These are phyloP conservation scores for Aaosphaeria arxii DNA, from an alignment of 2,329 filamentous ascomycete species.

Conservation along the genomic window DNA sequence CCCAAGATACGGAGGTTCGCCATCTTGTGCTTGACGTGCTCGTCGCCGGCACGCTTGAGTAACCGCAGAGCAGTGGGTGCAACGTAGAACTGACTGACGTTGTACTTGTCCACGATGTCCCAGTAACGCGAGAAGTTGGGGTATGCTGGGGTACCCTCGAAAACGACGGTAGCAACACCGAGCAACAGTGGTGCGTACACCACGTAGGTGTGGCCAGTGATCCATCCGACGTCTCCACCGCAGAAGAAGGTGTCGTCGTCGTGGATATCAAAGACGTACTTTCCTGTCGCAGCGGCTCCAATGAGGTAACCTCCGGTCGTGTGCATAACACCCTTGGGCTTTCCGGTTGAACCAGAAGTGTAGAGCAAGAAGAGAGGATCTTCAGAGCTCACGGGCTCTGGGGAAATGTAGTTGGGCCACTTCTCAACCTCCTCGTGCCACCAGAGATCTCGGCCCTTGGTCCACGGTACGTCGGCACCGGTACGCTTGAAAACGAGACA, in stretches of 20 bases:
- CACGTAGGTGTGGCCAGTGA: conserved; percentile 97
- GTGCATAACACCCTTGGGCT: conserved; percentile 99
- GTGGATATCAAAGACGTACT: conserved; percentile 99
- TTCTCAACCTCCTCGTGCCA: conserved; percentile 99
- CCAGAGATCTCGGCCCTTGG: conserved; percentile 84
- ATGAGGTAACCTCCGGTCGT: conserved; percentile 94
- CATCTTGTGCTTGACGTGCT: conserved; percentile 89
- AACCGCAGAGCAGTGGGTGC: conserved; percentile 90
- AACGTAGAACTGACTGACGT: conserved; percentile 97
- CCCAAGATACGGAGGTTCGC: conserved; percentile 84
- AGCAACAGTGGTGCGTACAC: conserved; percentile 93
- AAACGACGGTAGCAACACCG: conserved; percentile 92
- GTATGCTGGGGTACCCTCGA: conserved; percentile 96
- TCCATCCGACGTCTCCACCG: conserved; percentile 97
- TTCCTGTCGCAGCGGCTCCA: conserved; percentile 87
- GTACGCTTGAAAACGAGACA: conserved; percentile 95
- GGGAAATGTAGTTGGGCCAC: conserved; percentile 88
- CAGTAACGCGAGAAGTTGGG: conserved; percentile 98
- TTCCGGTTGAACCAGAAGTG: conserved; percentile 95
- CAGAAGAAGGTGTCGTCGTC: conserved; percentile 94
- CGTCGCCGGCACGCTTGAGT: conserved; percentile 90
- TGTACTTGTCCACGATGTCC: conserved; percentile 95
- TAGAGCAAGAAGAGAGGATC: conserved; percentile 97
- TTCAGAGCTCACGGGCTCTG: conserved; percentile 86
- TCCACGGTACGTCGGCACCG: conserved; percentile 88